phyloP scores from a whole-genome alignment of 768 basidiomycete species.

The Kwoniella europaea region DNA sequence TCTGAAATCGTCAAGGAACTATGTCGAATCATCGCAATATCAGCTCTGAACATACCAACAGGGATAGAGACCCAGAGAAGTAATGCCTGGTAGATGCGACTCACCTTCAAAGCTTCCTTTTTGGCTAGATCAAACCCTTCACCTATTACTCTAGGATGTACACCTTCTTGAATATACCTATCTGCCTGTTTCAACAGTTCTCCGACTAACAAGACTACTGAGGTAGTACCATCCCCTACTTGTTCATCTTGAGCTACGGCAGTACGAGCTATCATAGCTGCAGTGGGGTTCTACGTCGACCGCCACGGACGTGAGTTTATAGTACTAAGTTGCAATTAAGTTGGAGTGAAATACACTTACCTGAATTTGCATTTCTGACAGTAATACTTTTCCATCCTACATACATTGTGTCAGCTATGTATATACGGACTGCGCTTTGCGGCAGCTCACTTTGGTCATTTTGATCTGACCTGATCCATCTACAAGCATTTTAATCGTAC shows the following conservation, averaged over 20 bases:
- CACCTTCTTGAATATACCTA: constrained; percentile 96
- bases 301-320: neutral
- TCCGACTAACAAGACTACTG: constrained; percentile 91
- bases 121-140: constrained; percentile 97
- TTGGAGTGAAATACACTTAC: constrained; percentile 34
- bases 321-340: neutral
- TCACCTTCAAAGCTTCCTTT: constrained; percentile 85
- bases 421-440: neutral
- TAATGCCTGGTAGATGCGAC: constrained; percentile 49
- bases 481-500: constrained; percentile 98
- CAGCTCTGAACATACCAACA: neutral
- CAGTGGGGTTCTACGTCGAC: constrained; percentile 76
- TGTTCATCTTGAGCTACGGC: constrained; percentile 99
- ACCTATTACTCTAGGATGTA: constrained; percentile 93
- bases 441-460: constrained; percentile 79
- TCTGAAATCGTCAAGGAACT: constrained; percentile 95
- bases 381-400: constrained; percentile 89
- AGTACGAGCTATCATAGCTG: constrained; percentile 97
- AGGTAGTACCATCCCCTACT: constrained; percentile 97
- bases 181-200: constrained; percentile 96
- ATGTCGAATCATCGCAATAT: neutral
- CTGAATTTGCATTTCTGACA: constrained; percentile 98
- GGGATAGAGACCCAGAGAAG: too few species aligned
- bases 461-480: constrained; percentile 96
- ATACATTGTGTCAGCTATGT: neutral